Evolutionary conservation across 1,139 yeast genomes (phyloP).

Genomic region (Saccharomycopsis crataegensis): DNA sequence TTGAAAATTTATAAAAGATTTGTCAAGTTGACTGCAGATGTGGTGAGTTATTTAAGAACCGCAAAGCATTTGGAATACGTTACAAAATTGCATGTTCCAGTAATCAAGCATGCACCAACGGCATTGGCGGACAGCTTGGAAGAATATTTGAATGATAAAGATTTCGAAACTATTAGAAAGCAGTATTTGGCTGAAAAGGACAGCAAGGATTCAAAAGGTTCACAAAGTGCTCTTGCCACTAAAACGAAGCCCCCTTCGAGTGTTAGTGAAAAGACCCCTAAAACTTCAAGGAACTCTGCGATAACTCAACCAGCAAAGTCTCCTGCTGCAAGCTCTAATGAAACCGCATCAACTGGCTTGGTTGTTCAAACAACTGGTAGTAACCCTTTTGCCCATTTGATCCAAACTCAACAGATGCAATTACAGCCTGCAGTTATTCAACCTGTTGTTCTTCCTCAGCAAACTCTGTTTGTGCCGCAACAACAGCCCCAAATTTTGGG

Average conservation of each 20-base stretch:
- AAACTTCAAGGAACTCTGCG: neutral
- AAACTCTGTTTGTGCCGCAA: slow-evolving; percentile 3
- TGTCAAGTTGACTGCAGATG: slow-evolving; percentile 81
- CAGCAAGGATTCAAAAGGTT: slow-evolving; percentile 25
- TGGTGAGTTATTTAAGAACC: slow-evolving; percentile 76
- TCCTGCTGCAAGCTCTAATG: slow-evolving; percentile 5
- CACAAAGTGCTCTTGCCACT: neutral
- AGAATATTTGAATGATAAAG: slow-evolving; percentile 83
- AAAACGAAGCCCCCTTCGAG: neutral
- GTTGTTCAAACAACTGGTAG: slow-evolving; percentile 7
- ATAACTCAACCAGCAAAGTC: neutral
- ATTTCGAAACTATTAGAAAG: slow-evolving; percentile 69
- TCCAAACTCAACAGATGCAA: slow-evolving; percentile 15
- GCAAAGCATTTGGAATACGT: slow-evolving; percentile 86
- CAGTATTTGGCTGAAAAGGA: slow-evolving; percentile 67
- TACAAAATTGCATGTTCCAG: slow-evolving; percentile 87
- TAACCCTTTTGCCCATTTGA: slow-evolving; percentile 11
- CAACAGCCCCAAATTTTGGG: slow-evolving; percentile 21
- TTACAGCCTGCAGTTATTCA: slow-evolving; percentile 12
- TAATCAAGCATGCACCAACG: slow-evolving; percentile 95
- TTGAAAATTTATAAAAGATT: slow-evolving; percentile 76
- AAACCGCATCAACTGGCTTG: slow-evolving; percentile 10
- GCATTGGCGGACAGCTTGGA: slow-evolving; percentile 81
- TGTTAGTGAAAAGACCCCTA: neutral
- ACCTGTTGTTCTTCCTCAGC: slow-evolving; percentile 10